A percentile compares a stretch with the other conserved stretches of the same genome.
phyloP scores from a whole-genome alignment of 2,329 filamentous ascomycete genomes.

The Talaromyces piceae region DNA sequence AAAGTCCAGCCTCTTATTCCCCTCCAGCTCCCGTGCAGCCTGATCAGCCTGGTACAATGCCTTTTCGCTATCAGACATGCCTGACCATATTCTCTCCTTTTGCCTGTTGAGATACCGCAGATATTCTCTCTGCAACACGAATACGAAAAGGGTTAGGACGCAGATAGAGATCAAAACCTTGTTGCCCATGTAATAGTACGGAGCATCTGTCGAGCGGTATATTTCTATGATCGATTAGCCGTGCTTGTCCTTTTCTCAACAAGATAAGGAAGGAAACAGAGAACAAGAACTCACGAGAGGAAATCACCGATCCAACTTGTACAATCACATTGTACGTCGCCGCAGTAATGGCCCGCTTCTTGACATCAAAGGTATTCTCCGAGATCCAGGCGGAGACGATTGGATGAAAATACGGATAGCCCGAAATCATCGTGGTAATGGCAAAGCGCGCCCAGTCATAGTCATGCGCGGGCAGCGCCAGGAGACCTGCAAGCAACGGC shows the following conservation, averaged over 20 bases:
- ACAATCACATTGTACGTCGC: slow-evolving; percentile 30
- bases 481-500: slow-evolving; percentile 43
- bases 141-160: slow-evolving; percentile 39
- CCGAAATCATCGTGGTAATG: slow-evolving; percentile 44
- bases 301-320: slow-evolving; percentile 23
- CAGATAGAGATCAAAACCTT: slow-evolving; percentile 47
- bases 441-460: slow-evolving; percentile 45
- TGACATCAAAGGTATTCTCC: slow-evolving; percentile 23
- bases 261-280: neutral
- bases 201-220: slow-evolving; percentile 43
- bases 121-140: slow-evolving; percentile 42
- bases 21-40: slow-evolving; percentile 39
- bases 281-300: slow-evolving; percentile 18
- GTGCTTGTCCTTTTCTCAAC: neutral
- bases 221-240: slow-evolving; percentile 39
- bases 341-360: slow-evolving; percentile 22
- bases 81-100: slow-evolving; percentile 42
- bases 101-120: slow-evolving; percentile 42
- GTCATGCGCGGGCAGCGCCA: slow-evolving; percentile 37
- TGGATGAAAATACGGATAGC: slow-evolving; percentile 50
- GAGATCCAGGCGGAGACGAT: slow-evolving; percentile 30
- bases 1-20: slow-evolving; percentile 47
- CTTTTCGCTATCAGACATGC: slow-evolving; percentile 41
- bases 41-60: slow-evolving; percentile 41
- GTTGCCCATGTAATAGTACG: slow-evolving; percentile 50